These are phyloP conservation scores for Mortierella claussenii DNA, from an alignment of 192 early-diverging fungal genomes.

Conservation along the genomic window DNA sequence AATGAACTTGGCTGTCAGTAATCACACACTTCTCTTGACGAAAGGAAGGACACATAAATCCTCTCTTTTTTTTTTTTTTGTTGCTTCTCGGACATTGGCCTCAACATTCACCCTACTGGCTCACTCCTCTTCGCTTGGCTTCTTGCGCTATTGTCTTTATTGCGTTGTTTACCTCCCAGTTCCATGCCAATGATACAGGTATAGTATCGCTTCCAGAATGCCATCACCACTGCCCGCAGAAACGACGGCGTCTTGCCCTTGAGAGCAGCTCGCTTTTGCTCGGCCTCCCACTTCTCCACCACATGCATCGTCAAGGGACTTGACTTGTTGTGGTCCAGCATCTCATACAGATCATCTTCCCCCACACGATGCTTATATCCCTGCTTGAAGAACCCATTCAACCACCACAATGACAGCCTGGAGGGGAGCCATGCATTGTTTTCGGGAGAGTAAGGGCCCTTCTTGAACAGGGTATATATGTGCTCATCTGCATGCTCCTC, in stretches of 20 bases:
- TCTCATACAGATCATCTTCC: conserved; percentile 56
- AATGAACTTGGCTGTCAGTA: too few relatives aligned
- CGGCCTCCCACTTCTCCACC: conserved; percentile 19
- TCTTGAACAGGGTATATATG: conserved; percentile 31
- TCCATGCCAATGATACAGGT: conserved; percentile 34
- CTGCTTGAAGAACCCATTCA: conserved; percentile 42
- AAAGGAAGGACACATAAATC: too few relatives aligned
- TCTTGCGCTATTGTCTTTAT: too few relatives aligned
- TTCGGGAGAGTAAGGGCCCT: conserved; percentile 42
- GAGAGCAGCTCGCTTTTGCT: conserved; percentile 8
- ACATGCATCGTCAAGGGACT: conserved; percentile 2
- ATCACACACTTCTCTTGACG: too few relatives aligned
- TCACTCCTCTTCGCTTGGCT: too few relatives aligned
- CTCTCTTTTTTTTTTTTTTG: conserved; percentile 1
- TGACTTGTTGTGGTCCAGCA: conserved; percentile 33
- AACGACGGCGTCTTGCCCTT: conserved; percentile 32
- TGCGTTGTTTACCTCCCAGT: conserved; percentile 39
- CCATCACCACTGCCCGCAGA: conserved; percentile 14
- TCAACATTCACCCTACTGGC: too few relatives aligned
- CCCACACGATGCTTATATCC: conserved; percentile 38
- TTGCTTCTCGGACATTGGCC: background rate
- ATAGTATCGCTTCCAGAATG: conserved; percentile 37
- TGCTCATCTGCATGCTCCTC: conserved; percentile 9
- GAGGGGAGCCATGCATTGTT: conserved; percentile 49
- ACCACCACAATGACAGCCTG: conserved; percentile 43